Evolutionary conservation across 768 basidiomycete genomes (phyloP), one percentile per base, ranked within the genome.

Genomic region (Tricholoma sp.): DNA sequence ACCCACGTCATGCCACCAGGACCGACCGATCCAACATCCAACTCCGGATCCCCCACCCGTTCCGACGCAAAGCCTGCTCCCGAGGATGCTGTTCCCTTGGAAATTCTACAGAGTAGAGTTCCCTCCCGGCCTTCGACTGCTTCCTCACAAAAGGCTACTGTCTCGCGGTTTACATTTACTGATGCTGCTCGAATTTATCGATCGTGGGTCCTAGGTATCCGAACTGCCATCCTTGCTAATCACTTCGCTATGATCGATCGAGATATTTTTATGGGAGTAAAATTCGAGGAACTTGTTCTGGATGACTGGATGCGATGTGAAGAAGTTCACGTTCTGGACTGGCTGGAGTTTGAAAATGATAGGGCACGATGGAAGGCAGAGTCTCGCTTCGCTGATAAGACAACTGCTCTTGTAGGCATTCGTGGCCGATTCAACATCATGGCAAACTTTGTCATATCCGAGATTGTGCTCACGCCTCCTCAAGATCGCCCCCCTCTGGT

Each of bases 241-340:
- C 89, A 94, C 63, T 89, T 95, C 64, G 80, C 88, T 6, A 86
- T 92, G 80, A 92, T 96, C 60, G 93, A 96, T 60, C 80, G 90
- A 24, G 93, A 95, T 62, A 72, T 95, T 54, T 91, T 94, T 67
- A 84, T 89, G 69, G 80, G 82, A 11, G 79, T 96, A 68, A 88
- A 86, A 62, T 94, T 94, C 65, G 91, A 94, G 64, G 94, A 96
- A 64, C 77, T 94, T n/a, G 84, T 92, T 37, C 77, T 84, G 58
- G 80, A 83, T 50, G 84, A 88, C 37, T 88, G 86, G 86, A 76
- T 79, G 68, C 76, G 77, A 9, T 78, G 80, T 49, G 76, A 81
- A 55, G 86, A 83, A 53, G 79, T 82, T 10, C 80, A 90, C 61
- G 80, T 89, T 18, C 76, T 89, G 15, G 93, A 95, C 67, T 96